Evolutionary conservation across 1,139 yeast genomes (phyloP).

Genomic region (Kurtzmaniella quercitrusa): DNA sequence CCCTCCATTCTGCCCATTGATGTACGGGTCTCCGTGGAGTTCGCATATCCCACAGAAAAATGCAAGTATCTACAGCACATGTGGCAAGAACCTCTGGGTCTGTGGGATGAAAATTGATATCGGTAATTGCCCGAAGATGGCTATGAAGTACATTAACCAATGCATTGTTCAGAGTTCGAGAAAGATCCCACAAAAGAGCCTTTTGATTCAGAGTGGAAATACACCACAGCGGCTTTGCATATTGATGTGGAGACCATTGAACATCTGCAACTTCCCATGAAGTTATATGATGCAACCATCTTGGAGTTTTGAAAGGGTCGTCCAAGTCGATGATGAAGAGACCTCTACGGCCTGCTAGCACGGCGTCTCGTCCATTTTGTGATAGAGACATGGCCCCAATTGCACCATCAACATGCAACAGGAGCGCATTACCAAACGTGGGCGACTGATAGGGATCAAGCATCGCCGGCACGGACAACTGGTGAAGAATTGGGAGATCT

Average conservation of each 20-base stretch:
- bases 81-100: slow-evolving; percentile 91
- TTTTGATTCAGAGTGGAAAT: slow-evolving; percentile 93
- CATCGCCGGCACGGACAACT: too few relatives aligned
- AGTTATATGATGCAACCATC: slow-evolving; percentile 88
- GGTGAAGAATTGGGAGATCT: too few relatives aligned
- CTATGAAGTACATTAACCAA: slow-evolving; percentile 84
- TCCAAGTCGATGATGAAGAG: slow-evolving; percentile 86
- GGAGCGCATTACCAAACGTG: slow-evolving; percentile 75
- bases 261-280: slow-evolving; percentile 99
- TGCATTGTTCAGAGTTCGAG: slow-evolving; percentile 71
- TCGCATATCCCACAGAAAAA: slow-evolving; percentile 88
- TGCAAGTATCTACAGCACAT: slow-evolving; percentile 85
- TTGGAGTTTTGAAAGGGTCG: slow-evolving; percentile 91
- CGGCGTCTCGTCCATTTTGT: slow-evolving; percentile 92
- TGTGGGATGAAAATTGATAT: slow-evolving; percentile 84
- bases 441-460: slow-evolving; percentile 33
- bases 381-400: slow-evolving; percentile 91
- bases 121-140: slow-evolving; percentile 91
- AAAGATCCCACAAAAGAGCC: slow-evolving; percentile 90
- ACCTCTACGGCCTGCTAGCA: slow-evolving; percentile 85
- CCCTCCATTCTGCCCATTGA: slow-evolving; percentile 88
- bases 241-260: slow-evolving; percentile 91
- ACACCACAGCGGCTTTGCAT: slow-evolving; percentile 82
- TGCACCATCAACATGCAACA: slow-evolving; percentile 86
- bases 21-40: slow-evolving; percentile 67